These are phyloP conservation scores for Sugiyamaella smithiae DNA, from an alignment of 805 yeast species.

Conservation along the genomic window DNA sequence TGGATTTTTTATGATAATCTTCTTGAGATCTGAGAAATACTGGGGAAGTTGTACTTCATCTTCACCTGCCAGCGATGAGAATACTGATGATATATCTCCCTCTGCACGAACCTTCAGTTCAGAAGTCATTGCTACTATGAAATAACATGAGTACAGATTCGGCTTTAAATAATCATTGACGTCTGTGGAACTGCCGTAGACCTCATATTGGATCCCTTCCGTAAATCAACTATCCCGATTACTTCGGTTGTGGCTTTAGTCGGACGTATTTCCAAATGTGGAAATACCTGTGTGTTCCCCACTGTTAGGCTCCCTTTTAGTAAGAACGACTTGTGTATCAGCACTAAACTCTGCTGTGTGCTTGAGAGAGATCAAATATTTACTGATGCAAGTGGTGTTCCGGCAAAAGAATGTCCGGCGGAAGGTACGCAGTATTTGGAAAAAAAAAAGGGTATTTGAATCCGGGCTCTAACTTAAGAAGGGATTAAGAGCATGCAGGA, in stretches of 20 bases:
- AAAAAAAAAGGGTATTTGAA: too few relatives aligned
- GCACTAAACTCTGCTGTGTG: too few relatives aligned
- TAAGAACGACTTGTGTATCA: too few relatives aligned
- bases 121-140: background rate
- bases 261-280: slow-evolving; percentile 3
- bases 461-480: background rate
- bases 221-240: too few relatives aligned
- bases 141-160: too few relatives aligned
- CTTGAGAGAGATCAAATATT: too few relatives aligned
- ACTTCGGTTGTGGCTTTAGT: background rate
- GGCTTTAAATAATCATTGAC: too few relatives aligned
- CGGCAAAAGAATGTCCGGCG: background rate
- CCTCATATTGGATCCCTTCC: too few relatives aligned
- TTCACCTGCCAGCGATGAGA: slow-evolving; percentile 20
- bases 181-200: too few relatives aligned
- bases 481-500: background rate
- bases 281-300: too few relatives aligned
- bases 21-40: slow-evolving; percentile 13
- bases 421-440: background rate
- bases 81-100: slow-evolving; percentile 23
- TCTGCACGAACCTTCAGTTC: slow-evolving; percentile 1
- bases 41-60: slow-evolving; percentile 14
- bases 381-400: slow-evolving; percentile 6
- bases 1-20: slow-evolving; percentile 8
- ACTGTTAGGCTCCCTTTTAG: too few relatives aligned